These are phyloP conservation scores for Sporodiniella umbellata DNA, from an alignment of 371 early-diverging fungal genomes.

Conservation along the genomic window DNA sequence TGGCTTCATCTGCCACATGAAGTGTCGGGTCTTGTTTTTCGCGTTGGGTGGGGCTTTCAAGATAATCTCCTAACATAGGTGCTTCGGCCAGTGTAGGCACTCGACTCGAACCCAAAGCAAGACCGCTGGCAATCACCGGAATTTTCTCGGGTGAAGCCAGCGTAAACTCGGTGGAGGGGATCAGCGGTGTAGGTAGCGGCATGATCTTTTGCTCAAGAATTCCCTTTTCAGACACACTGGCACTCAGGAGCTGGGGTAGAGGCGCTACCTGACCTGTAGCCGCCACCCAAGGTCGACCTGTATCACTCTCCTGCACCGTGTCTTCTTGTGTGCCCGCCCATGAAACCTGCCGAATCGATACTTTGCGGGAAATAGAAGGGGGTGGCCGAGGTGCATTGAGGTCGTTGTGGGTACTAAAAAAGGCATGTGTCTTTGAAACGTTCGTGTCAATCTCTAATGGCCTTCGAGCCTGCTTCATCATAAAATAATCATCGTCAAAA, in stretches of 20 bases:
- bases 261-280: slow-evolving; percentile 26
- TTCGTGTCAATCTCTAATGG: slow-evolving; percentile 39
- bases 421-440: slow-evolving; percentile 31
- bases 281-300: slow-evolving; percentile 29
- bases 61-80: slow-evolving; percentile 13
- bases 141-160: slow-evolving; percentile 23
- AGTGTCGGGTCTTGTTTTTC: slow-evolving; percentile 11
- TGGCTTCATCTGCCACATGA: slow-evolving; percentile 9
- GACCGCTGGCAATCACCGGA: slow-evolving; percentile 26
- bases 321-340: neutral
- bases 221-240: slow-evolving; percentile 2
- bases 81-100: slow-evolving; percentile 3
- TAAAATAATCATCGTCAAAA: too few relatives aligned
- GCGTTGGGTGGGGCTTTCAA: slow-evolving; percentile 10
- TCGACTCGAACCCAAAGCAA: slow-evolving; percentile 8
- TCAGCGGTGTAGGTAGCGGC: slow-evolving; percentile 41
- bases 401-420: slow-evolving; percentile 29
- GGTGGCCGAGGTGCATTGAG: slow-evolving; percentile 38
- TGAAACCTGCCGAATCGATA: slow-evolving; percentile 15
- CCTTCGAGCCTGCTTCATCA: too few relatives aligned
- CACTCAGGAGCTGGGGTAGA: slow-evolving; percentile 29
- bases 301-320: slow-evolving; percentile 18
- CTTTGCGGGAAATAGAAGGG: slow-evolving; percentile 27
- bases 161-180: too few relatives aligned
- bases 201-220: slow-evolving; percentile 23